phyloP scores from a whole-genome alignment of 768 basidiomycete genomes.

The Boletus patriciae region DNA sequence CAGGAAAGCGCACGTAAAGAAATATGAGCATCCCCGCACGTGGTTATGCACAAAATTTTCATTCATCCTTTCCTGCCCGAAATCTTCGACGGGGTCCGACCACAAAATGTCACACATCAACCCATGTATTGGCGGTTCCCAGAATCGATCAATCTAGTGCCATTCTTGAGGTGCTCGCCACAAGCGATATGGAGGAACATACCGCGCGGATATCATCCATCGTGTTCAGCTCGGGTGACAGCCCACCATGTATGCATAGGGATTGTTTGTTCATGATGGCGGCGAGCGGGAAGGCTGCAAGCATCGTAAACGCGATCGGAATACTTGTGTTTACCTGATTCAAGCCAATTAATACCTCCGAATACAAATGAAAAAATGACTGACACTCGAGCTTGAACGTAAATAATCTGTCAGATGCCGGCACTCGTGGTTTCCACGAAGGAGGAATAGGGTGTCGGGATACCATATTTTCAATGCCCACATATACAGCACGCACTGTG shows the following conservation, averaged over 20 bases:
- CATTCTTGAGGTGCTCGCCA: neutral
- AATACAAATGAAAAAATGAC: too few relatives aligned
- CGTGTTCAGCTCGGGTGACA: conserved; percentile 93
- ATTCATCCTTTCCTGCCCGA: conserved; percentile 87
- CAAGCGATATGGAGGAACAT: conserved; percentile 29
- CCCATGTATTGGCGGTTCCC: conserved; percentile 95
- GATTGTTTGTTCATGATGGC: conserved; percentile 99
- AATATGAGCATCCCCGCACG: conserved; percentile 95
- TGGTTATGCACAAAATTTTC: conserved; percentile 96
- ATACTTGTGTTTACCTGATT: conserved; percentile 95
- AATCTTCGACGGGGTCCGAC: conserved; percentile 98
- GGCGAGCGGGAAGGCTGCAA: conserved; percentile 86
- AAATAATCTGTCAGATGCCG: conserved; percentile 96
- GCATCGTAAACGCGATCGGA: conserved; percentile 95
- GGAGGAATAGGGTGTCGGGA: conserved; percentile 92
- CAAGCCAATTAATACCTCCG: neutral
- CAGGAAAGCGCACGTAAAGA: conserved; percentile 65
- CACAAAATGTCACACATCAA: conserved; percentile 99
- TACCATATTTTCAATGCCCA: conserved; percentile 99
- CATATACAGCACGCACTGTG: conserved; percentile 92
- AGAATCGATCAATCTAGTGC: conserved; percentile 89
- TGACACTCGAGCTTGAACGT: conserved; percentile 99
- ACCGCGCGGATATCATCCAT: conserved; percentile 94
- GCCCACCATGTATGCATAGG: conserved; percentile 95
- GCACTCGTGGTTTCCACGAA: conserved; percentile 99